These are phyloP conservation scores for Microbotryum intermedium DNA, from an alignment of 1,284 basidiomycete species.

Conservation along the genomic window DNA sequence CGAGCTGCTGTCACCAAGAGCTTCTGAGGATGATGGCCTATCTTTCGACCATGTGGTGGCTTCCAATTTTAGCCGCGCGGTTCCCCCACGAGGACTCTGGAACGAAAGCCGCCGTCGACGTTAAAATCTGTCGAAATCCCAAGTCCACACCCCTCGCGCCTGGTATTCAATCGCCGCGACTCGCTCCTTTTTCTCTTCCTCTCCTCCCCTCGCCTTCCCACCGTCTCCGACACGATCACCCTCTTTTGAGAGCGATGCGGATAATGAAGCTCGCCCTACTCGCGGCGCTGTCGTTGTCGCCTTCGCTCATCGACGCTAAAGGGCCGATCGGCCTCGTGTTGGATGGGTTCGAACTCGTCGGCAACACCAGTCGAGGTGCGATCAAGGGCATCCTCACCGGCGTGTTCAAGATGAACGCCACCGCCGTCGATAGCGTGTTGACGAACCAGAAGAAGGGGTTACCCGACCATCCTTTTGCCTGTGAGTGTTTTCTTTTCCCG, in stretches of 20 bases:
- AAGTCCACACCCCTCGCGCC: no score
- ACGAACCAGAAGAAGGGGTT: not conserved
- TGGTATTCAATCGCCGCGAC: no score
- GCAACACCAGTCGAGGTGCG: no score
- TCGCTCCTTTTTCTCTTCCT: not conserved
- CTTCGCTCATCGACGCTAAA: not conserved
- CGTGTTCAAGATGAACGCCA: slow-evolving; percentile 22
- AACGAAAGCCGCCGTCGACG: no score
- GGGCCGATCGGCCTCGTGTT: not conserved
- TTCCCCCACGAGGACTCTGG: no score
- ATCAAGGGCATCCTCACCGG: slow-evolving; percentile 2
- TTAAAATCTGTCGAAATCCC: no score
- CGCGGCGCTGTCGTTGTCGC: no score
- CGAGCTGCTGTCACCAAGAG: no score
- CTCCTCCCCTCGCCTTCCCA: not conserved
- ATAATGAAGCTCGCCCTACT: no score
- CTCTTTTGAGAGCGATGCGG: not conserved
- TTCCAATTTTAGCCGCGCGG: no score
- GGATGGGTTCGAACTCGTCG: not conserved
- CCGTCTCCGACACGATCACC: not conserved
- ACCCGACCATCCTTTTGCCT: slow-evolving; percentile 10
- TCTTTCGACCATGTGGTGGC: no score
- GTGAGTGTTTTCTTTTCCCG: slow-evolving; percentile 18
- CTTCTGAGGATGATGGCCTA: no score
- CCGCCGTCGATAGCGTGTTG: slow-evolving; percentile 15